A percentile compares a stretch with the other conserved stretches of the same genome.
These are phyloP conservation scores for Cryptomeria japonica DNA, from an alignment of 75 land plant genomes.

Conservation along the genomic window DNA sequence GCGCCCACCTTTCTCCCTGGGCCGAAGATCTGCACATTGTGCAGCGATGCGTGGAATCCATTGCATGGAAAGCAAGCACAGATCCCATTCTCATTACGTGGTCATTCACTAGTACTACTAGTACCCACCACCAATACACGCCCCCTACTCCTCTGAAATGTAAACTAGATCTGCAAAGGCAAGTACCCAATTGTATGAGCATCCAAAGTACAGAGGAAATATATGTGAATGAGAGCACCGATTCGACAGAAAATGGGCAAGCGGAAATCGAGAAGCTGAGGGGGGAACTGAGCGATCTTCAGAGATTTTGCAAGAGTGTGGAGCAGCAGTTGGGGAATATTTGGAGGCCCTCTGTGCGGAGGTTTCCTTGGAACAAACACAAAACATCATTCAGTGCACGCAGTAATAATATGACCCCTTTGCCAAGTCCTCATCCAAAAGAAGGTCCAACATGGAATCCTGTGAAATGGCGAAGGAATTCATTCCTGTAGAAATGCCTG, in stretches of 20 bases:
- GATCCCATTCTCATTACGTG: conserved; percentile 25
- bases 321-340: too few species aligned
- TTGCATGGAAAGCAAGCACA: conserved; percentile 61
- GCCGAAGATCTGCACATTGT: conserved; percentile 74
- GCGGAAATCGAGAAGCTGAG: neutral
- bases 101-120: neutral
- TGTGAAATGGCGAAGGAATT: neutral
- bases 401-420: neutral
- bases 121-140: neutral
- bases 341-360: too few species aligned
- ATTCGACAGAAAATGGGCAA: neutral
- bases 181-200: too few species aligned
- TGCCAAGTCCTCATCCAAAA: neutral
- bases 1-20: conserved; percentile 60
- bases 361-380: neutral
- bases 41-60: conserved; percentile 61
- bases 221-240: too few species aligned
- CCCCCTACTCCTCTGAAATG: neutral
- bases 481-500: neutral
- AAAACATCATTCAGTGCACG: neutral
- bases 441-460: neutral
- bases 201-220: neutral
- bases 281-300: neutral
- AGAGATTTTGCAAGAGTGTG: neutral
- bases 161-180: neutral